phyloP scores from a whole-genome alignment of 1,139 yeast genomes.

The Pichia sp. region DNA sequence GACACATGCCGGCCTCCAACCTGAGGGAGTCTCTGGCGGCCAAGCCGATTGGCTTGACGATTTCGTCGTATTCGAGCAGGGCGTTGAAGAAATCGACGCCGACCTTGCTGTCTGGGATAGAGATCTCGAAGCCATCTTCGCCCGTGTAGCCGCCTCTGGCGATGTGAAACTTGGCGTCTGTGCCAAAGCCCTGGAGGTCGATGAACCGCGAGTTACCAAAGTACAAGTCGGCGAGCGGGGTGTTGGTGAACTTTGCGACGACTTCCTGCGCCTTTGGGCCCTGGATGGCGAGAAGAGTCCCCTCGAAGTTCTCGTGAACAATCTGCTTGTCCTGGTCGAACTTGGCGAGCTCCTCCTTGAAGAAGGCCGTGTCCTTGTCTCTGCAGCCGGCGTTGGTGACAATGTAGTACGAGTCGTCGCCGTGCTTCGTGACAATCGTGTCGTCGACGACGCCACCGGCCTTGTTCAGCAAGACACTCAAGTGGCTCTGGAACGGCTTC shows the following conservation, averaged over 20 bases:
- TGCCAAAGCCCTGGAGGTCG: conserved; percentile 42
- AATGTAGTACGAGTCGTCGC: conserved; percentile 71
- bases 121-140: conserved; percentile 94
- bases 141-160: conserved; percentile 98
- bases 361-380: conserved; percentile 67
- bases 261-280: conserved; percentile 77
- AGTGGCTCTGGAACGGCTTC: conserved; percentile 57
- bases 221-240: conserved; percentile 54
- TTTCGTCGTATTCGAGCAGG: conserved; percentile 46
- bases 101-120: conserved; percentile 59
- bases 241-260: conserved; percentile 59
- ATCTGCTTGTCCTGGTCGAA: conserved; percentile 42
- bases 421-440: conserved; percentile 82
- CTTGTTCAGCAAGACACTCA: conserved; percentile 72
- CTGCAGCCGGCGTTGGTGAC: conserved; percentile 98
- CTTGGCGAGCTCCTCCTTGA: conserved; percentile 46
- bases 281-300: conserved; percentile 82
- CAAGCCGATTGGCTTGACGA: conserved; percentile 83
- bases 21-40: conserved; percentile 96
- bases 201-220: conserved; percentile 72
- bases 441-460: conserved; percentile 89
- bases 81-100: conserved; percentile 61
- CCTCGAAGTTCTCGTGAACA: conserved; percentile 61
- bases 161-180: conserved; percentile 50
- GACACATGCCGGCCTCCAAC: conserved; percentile 97